Base-by-base conservation (phyloP, 495 filamentous ascomycete species). In the Aspergillus affinis region DNA sequence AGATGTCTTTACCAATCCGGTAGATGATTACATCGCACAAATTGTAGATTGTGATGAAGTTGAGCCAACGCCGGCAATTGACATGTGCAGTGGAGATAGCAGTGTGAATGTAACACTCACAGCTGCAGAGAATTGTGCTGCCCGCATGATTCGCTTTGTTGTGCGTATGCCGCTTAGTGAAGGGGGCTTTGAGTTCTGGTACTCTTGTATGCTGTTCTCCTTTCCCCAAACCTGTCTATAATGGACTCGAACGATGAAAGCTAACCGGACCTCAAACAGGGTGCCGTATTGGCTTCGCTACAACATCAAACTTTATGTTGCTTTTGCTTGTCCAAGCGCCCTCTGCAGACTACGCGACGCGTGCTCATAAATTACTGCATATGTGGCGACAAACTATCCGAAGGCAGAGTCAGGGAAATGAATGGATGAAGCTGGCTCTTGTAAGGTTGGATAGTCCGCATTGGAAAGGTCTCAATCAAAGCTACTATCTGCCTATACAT, bases 251-350 rank as follows among this genome's bases (percentile, higher is more conserved):
- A 19, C 6, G 20, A 8, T 9, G 23, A 44, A 53, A 17, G 21
- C 13, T 23, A 12, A n/a, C 21, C 23, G 18, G 5, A 6, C 3
- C 6, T 32, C 10, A 5, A 6, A 48, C n/a, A 75, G 73, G 73
- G 71, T 69, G 61, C 3, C 71, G 73, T 0, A 70, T 73, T 29
- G 70, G 71, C 1, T 75, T 75, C 51, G 73, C 73, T 5, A 73
- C 70, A 0, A 65, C 70, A 9, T 71, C 71, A 3, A 75, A 74
- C 48, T 75, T 71, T 21, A 61, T 72, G 27, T 60, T 70, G 55
- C 48, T 75, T 5, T 59, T 75, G 2, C 62, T 75, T 2, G 65
- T 75, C 17, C 73, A 75, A 57, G 69, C 71, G 1, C 73, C 73
- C 0, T 70, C 62, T 20, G 46, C 26, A 15, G 63, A 69, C 1